Base-by-base conservation (phyloP, 257 asterid genomes). In the Lavandula angustifolia region DNA sequence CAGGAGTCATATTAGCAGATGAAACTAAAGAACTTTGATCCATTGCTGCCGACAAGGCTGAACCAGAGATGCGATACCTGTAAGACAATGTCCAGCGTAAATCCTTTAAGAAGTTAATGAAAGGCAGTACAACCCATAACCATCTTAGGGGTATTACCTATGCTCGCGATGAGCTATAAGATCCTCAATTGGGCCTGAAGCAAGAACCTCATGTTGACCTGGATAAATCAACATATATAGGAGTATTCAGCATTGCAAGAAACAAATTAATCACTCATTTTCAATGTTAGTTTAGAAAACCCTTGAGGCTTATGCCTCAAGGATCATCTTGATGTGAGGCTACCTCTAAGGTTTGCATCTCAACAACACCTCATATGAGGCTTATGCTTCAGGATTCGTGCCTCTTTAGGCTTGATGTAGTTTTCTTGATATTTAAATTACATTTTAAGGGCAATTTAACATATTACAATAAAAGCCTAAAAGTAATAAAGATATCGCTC, bases 91-190 rank as follows among this genome's bases (percentile, higher is more conserved):
- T 59, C 49, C 69, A 71, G 63, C 49, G 58, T 72, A 50, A 54
- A 63, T 40, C 17, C 14, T 59, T 40, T 47, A 59, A 18, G 64
- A 55, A 54, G 69, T 56, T 49, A 54, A 60, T 37, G 34, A 12
- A 56, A 49, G 52, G 31, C 46, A 43, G 62, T 50, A 67, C 46
- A 61, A 73, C 29, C 54, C 38, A 64, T 16, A 53, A 57, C 18
- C 54, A 57, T 13, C 59, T 34, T 31, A 29, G 42, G 50, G 52
- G 54, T 64, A 69, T 68, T 81, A 92, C 98, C 98, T 85, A 76
- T 92, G 98, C 78, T 92, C 98, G 5, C 97, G 96, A 73, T 92
- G 98, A 80, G 98, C 96, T 62, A 92, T 92, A 79, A 92, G 97
- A 84, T 92, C 98, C 86, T 92, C 98, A 65, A 92, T 89, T 12